phyloP scores from a whole-genome alignment of 1,139 yeast species.

The Yamadazyma spencermartinsiae region DNA sequence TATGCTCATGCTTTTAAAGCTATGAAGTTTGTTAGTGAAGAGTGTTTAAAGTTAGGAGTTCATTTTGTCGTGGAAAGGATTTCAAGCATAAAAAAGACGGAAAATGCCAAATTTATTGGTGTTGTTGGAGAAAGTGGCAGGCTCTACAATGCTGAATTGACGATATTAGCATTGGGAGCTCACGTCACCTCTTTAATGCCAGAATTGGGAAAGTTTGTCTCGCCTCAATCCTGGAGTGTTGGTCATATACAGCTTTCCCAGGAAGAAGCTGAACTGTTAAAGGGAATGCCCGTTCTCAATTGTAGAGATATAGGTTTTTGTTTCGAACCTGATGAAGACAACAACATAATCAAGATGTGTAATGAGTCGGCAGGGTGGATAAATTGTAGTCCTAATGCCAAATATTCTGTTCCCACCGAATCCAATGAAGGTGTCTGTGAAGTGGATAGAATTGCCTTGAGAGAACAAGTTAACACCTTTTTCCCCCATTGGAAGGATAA shows the following conservation, averaged over 20 bases:
- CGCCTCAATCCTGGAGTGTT: constrained; percentile 33
- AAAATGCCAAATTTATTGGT: constrained; percentile 13
- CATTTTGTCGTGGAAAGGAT: constrained; percentile 30
- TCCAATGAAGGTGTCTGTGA: constrained; percentile 15
- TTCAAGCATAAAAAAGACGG: constrained; percentile 18
- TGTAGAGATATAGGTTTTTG: constrained; percentile 33
- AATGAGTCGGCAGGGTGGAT: constrained; percentile 22
- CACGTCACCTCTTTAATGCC: constrained; percentile 32
- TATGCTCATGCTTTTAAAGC: constrained; percentile 18
- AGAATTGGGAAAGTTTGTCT: constrained; percentile 26
- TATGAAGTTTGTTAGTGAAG: constrained; percentile 19
- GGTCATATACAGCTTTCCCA: constrained; percentile 38
- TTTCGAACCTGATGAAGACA: constrained; percentile 27
- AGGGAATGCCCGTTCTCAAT: constrained; percentile 41
- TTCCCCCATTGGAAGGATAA: constrained; percentile 16
- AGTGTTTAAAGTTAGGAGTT: constrained; percentile 30
- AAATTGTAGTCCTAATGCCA: constrained; percentile 9
- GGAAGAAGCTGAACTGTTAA: constrained; percentile 30
- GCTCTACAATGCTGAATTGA: constrained; percentile 23
- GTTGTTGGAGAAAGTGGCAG: constrained; percentile 10
- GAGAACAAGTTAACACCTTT: constrained; percentile 12
- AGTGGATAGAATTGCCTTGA: constrained; percentile 11
- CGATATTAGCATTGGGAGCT: constrained; percentile 39
- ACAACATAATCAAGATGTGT: constrained; percentile 20
- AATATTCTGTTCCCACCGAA: constrained; percentile 18